phyloP scores from a whole-genome alignment of 179 eudicot species.

The Beta corolliflora region DNA sequence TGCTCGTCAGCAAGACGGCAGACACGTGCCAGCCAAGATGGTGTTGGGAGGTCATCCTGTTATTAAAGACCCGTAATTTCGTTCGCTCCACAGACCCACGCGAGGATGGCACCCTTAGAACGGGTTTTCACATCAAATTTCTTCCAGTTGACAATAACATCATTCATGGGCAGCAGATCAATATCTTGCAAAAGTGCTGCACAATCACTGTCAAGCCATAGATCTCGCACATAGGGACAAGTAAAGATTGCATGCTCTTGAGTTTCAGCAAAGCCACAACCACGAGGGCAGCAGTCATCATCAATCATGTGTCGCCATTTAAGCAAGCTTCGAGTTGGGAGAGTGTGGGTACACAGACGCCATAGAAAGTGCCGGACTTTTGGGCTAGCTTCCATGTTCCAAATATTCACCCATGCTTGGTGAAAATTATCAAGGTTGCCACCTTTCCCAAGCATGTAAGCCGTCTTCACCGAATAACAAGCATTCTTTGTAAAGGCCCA shows the following conservation, averaged over 20 bases:
- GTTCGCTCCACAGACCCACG: too few species aligned
- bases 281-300: neutral
- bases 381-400: neutral
- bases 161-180: too few species aligned
- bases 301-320: neutral
- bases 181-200: too few species aligned
- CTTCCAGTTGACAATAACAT: too few species aligned
- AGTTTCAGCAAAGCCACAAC: too few species aligned
- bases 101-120: too few species aligned
- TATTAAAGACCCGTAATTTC: too few species aligned
- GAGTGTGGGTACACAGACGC: neutral
- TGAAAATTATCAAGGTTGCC: neutral
- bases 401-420: neutral
- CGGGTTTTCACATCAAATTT: too few species aligned
- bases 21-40: too few species aligned
- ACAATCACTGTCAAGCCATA: neutral
- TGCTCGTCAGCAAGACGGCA: too few species aligned
- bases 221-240: accelerated
- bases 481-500: neutral
- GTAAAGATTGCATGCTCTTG: neutral
- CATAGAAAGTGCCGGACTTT: neutral
- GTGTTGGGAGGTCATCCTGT: too few species aligned
- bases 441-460: neutral
- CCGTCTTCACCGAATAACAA: neutral
- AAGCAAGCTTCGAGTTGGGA: neutral